Conservation (phyloP, 805 yeast genomes). For the Ogataea wickerhamii region DNA sequence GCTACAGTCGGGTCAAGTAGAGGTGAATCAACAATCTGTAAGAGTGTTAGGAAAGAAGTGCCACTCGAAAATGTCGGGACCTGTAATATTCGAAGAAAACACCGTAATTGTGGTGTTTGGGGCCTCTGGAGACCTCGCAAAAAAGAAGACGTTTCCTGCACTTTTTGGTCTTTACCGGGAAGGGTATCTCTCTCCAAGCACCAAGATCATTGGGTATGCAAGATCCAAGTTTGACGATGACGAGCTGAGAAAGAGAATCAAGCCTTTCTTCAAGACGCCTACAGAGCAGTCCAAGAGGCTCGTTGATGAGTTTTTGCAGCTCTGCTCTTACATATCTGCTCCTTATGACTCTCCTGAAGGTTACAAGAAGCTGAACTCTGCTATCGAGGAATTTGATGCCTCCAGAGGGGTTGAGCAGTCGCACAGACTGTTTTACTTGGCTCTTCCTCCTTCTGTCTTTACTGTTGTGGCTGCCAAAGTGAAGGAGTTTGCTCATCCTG, state of each 20-base stretch:
- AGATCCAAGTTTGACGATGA: constrained; percentile 68
- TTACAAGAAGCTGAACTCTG: constrained; percentile 52
- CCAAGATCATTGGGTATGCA: constrained; percentile 87
- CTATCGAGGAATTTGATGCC: constrained; percentile 58
- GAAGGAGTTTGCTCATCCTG: constrained; percentile 64
- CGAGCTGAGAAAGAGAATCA: constrained; percentile 66
- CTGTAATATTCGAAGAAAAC: constrained; percentile 53
- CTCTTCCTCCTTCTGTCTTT: constrained; percentile 92
- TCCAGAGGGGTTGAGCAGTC: constrained; percentile 44
- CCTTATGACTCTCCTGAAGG: constrained; percentile 79
- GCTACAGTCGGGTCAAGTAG: too few species aligned
- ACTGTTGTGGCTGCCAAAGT: constrained; percentile 71
- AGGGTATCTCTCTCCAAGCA: constrained; percentile 67
- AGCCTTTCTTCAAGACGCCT: constrained; percentile 49
- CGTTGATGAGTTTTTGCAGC: constrained; percentile 59
- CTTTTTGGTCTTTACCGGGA: constrained; percentile 71
- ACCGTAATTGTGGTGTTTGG: constrained; percentile 82
- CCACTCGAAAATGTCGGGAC: constrained; percentile 22
- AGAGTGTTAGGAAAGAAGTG: too few species aligned
- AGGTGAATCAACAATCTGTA: too few species aligned
- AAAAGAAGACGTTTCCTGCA: constrained; percentile 92
- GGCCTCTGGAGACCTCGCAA: constrained; percentile 93
- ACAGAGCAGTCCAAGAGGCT: constrained; percentile 34
- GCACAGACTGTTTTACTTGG: constrained; percentile 86
- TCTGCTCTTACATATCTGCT: constrained; percentile 70